Conservation (phyloP, 2,329 filamentous ascomycete species). For the Paraconiothyrium sp. region DNA sequence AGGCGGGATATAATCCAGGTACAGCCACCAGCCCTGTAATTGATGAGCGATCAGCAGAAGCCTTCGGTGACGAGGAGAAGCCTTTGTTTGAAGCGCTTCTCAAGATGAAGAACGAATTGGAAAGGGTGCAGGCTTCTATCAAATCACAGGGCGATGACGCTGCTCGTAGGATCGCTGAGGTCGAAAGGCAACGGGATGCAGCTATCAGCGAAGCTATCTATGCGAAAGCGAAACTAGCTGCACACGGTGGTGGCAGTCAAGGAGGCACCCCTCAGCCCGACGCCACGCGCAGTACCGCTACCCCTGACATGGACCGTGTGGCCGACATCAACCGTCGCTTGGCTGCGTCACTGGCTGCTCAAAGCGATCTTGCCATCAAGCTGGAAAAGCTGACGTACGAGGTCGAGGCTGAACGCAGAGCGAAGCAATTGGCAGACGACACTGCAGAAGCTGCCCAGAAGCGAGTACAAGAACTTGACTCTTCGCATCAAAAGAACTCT, state of each 20-base stretch:
- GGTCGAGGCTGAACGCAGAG: conserved; percentile 80
- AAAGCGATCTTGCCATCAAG: conserved; percentile 82
- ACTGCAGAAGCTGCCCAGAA: conserved; percentile 83
- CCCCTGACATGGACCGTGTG: conserved; percentile 71
- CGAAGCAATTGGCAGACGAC: conserved; percentile 87
- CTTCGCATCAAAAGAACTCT: conserved; percentile 82
- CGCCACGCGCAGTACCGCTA: conserved; percentile 66
- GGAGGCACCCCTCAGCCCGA: conserved; percentile 65
- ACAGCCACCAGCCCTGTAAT: conserved; percentile 75
- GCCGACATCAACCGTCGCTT: conserved; percentile 83
- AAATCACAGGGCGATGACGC: conserved; percentile 87
- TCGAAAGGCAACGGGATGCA: conserved; percentile 91
- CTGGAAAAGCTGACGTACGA: conserved; percentile 75
- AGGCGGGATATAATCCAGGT: conserved; percentile 84
- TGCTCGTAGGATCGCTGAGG: conserved; percentile 88
- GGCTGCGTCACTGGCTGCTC: conserved; percentile 79
- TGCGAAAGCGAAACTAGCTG: conserved; percentile 90
- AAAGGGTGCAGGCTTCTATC: conserved; percentile 88
- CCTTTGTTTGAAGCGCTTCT: conserved; percentile 91
- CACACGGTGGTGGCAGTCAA: conserved; percentile 74
- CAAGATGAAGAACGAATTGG: conserved; percentile 87
- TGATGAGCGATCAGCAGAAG: conserved; percentile 79
- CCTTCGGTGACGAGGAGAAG: conserved; percentile 90
- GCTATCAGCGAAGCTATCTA: conserved; percentile 97
- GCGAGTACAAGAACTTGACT: conserved; percentile 84